Base-by-base conservation (phyloP, 345 rosid genomes). In the Sonneratia alba region DNA sequence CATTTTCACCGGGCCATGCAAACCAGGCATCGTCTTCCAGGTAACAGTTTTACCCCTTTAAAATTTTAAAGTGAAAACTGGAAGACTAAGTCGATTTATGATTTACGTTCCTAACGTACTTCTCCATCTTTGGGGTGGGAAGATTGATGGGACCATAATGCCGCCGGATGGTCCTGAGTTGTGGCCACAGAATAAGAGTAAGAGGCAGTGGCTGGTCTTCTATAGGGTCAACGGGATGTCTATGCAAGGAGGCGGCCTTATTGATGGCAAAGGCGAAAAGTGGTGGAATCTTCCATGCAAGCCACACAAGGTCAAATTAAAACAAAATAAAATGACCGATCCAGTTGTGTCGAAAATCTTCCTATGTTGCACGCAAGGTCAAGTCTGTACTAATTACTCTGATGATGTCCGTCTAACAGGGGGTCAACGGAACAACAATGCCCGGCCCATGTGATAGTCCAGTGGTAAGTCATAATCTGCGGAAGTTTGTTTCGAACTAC, bases 261-360 rank as follows among this genome's bases (percentile, higher is more conserved):
- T 96, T 62, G 85, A 96, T 70, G 98, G 97, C 66, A 83, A 88
- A 80, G 99, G 99, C 74, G 82, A 89, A 71, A 91, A 92, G 82
- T 96, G 99, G 99, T 96, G 99, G 99, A 89, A 96, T 81, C 98
- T 96, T 75, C 98, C 99, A 66, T 96, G 99, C 78, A 96, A 96
- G 84, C 96, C 98, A 49, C 99, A 96, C 88, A 86, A 83, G 87
- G 98, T 18, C 27, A 57, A 10, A n/a, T 57, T 9, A 57, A 57
- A 57, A 47, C 0, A 2, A 27, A 27, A 27, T 27, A 27, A 4
- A 4, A 40, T 4, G 1, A 18, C 22, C 15, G 15, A 57, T 3
- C 32, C 32, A 10, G 11, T 8, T 21, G 0, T 6, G 12, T 7
- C 3, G 32, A n/a, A 24, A 61, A 18, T 22, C 6, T 61, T 27